Conservation (phyloP, 1,284 basidiomycete species). For the Tetrapyrgos nigripes region DNA sequence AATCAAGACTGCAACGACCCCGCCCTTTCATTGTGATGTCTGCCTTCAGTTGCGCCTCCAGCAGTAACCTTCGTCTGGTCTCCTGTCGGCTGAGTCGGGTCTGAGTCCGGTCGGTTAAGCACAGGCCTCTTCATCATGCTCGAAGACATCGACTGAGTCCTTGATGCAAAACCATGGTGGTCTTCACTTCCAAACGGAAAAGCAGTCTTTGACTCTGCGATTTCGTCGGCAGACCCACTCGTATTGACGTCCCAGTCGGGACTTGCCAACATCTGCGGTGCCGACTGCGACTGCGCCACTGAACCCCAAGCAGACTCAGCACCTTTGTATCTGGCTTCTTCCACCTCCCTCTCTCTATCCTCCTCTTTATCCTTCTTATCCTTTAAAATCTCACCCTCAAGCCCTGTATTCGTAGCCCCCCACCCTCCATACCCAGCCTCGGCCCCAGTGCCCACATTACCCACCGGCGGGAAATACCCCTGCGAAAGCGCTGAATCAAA, state of each 20-base stretch:
- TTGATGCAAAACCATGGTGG: background rate
- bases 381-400: constrained; percentile 50
- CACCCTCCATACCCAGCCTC: constrained; percentile 16
- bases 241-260: background rate
- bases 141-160: constrained; percentile 15
- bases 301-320: background rate
- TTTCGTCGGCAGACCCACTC: background rate
- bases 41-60: too few species aligned
- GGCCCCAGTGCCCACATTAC: constrained; percentile 20
- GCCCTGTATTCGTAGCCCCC: constrained; percentile 16
- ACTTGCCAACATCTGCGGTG: background rate
- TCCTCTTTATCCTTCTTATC: constrained; percentile 25
- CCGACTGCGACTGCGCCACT: background rate
- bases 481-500: constrained; percentile 25
- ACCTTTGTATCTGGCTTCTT: background rate
- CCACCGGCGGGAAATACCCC: constrained; percentile 53
- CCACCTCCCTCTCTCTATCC: constrained; percentile 3
- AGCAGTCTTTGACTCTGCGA: background rate
- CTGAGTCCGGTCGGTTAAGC: constrained; percentile 10
- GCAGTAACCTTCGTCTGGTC: background rate
- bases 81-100: background rate
- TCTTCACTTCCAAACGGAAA: background rate
- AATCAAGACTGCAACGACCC: background rate
- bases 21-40: background rate
- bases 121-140: constrained; percentile 6